Base-by-base conservation (phyloP, 2,329 filamentous ascomycete genomes). In the Monilinia fructicola region DNA sequence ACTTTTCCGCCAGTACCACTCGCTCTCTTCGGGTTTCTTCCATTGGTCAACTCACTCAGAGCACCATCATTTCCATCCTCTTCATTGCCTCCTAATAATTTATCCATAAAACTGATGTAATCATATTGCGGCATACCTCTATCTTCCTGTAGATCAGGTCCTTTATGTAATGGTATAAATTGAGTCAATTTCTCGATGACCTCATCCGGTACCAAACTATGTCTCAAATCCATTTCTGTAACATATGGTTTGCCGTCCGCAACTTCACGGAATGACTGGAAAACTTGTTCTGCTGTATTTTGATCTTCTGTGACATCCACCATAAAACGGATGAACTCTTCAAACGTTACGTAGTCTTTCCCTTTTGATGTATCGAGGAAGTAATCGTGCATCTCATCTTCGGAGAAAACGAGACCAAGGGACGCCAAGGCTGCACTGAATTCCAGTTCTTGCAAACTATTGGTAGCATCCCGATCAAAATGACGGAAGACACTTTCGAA, bases 251-350 rank as follows among this genome's bases (percentile, higher is more conserved):
- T 99, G 71, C 95, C 95, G 80, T 99, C 95, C 23, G 95, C 95
- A 55, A 99, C 95, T 79, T 99, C 95, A 67, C 89, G 88, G 86
- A 99, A 99, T 70, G 91, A 96, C 80, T 99, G 94, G 82, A 95
- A 98, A 6, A 99, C 95, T 78, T 99, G 95, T 79, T 98, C 95
- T 16, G 95, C 95, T 4, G 93, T 97, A 78, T 99, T 97, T 80
- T 99, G 95, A 76, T 99, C 95, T 79, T 99, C 95, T 16, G 95
- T 99, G 60, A 97, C 95, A 73, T 96, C 92, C 58, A 99, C 95
- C 95, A 99, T 99, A 83, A 99, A 99, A 50, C 92, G 89, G 77
- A 99, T 99, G 76, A 99, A 99, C 79, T 98, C 94, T 81, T 99
- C 95, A 76, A 99, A 99, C 5, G 91, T 95, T 62, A 99, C 95